Conservation (phyloP, 2,329 filamentous ascomycete species). For the Ascochyta clinopodiicola region DNA sequence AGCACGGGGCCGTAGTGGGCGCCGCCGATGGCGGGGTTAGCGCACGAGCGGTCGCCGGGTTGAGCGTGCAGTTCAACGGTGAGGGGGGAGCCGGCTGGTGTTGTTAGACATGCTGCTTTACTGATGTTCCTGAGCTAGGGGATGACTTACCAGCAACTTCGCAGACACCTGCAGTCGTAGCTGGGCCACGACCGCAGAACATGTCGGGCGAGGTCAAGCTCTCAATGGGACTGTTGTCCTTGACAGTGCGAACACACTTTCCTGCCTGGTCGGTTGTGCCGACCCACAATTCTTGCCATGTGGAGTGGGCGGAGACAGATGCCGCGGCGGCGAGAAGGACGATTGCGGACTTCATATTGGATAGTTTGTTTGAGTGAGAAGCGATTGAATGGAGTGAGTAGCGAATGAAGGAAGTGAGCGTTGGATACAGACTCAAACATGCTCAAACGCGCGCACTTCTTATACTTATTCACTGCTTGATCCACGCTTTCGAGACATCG, state of each 20-base stretch:
- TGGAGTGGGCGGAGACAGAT: constrained; percentile 47
- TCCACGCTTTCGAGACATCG: not conserved
- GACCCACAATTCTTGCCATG: constrained; percentile 49
- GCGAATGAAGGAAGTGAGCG: constrained; percentile 14
- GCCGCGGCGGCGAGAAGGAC: constrained; percentile 43
- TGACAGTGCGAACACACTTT: constrained; percentile 41
- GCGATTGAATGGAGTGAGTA: constrained; percentile 14
- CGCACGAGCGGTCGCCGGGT: constrained; percentile 40
- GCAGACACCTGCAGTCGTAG: constrained; percentile 34
- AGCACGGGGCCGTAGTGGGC: constrained; percentile 49
- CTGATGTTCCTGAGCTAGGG: not conserved
- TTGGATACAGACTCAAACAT: constrained; percentile 15
- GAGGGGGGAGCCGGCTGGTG: constrained; percentile 39
- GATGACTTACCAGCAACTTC: constrained; percentile 41
- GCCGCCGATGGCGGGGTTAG: constrained; percentile 45
- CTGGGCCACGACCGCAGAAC: constrained; percentile 46
- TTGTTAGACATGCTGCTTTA: constrained; percentile 17
- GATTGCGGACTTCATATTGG: constrained; percentile 42
- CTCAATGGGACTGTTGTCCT: constrained; percentile 45
- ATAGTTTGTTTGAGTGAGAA: constrained; percentile 7
- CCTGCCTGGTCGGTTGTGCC: constrained; percentile 40
- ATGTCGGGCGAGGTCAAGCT: constrained; percentile 41
- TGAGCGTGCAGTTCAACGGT: constrained; percentile 50
- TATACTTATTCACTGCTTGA: constrained; percentile 7
- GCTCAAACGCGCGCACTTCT: constrained; percentile 14